Percentiles rank a stretch among this genome's conserved stretches.
phyloP scores from a whole-genome alignment of 2,329 filamentous ascomycete genomes.

The Colletotrichum echinochloae region DNA sequence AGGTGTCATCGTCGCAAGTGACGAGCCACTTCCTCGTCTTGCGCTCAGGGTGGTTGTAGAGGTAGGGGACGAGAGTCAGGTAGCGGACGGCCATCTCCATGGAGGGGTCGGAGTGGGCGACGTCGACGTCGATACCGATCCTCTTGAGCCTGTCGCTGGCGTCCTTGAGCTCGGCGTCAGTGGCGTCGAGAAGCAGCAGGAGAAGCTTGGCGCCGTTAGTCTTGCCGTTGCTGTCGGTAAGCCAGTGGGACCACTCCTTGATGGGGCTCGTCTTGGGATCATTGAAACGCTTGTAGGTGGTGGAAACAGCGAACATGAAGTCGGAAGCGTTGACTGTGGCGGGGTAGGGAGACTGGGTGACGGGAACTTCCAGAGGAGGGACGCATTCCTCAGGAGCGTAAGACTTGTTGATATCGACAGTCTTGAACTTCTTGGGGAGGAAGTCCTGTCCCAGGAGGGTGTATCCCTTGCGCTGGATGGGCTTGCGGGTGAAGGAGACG shows the following conservation, averaged over 20 bases:
- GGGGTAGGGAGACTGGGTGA: slow-evolving; percentile 63
- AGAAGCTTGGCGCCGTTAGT: slow-evolving; percentile 69
- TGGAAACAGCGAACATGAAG: slow-evolving; percentile 71
- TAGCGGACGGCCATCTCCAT: slow-evolving; percentile 71
- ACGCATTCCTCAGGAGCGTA: slow-evolving; percentile 58
- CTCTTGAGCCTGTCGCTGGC: slow-evolving; percentile 59
- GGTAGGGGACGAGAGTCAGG: slow-evolving; percentile 64
- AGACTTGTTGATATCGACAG: slow-evolving; percentile 59
- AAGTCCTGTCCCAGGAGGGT: slow-evolving; percentile 63
- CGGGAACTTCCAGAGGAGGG: slow-evolving; percentile 63
- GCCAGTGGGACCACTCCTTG: slow-evolving; percentile 71
- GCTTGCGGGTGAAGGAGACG: slow-evolving; percentile 62
- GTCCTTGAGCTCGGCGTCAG: slow-evolving; percentile 62
- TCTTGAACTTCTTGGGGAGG: slow-evolving; percentile 59
- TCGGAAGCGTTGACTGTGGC: slow-evolving; percentile 65
- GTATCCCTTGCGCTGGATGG: slow-evolving; percentile 62
- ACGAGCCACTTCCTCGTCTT: slow-evolving; percentile 68
- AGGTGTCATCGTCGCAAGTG: slow-evolving; percentile 74
- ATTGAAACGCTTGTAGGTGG: slow-evolving; percentile 66
- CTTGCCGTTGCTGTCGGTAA: slow-evolving; percentile 66
- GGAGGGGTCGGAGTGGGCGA: slow-evolving; percentile 64
- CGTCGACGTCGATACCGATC: slow-evolving; percentile 68
- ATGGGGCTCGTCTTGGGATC: slow-evolving; percentile 64
- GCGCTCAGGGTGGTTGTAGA: slow-evolving; percentile 65
- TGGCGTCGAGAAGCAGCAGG: slow-evolving; percentile 65